Evolutionary conservation across 2,329 filamentous ascomycete genomes (phyloP).

Genomic region (Colletotrichum salicis): DNA sequence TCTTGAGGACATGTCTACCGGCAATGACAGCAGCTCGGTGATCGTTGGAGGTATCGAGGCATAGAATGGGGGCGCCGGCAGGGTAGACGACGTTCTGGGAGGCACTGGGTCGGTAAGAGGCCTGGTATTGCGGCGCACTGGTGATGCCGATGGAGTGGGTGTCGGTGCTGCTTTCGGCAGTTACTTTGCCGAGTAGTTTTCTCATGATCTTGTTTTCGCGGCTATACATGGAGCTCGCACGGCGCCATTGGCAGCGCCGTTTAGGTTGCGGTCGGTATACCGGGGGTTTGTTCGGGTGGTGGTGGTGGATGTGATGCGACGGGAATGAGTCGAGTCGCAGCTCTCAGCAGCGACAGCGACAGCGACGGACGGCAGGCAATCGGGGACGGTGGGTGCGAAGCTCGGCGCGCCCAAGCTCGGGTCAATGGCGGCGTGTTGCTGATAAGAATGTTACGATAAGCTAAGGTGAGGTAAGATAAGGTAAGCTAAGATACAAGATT

Average conservation of each 20-base stretch:
- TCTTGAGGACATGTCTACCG: constrained; percentile 71
- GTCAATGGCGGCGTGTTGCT: not conserved
- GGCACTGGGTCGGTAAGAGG: constrained; percentile 61
- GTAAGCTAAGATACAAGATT: not conserved
- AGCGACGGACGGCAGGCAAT: not conserved
- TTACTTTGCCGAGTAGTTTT: constrained; percentile 67
- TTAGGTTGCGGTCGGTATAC: not conserved
- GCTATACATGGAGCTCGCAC: constrained; percentile 57
- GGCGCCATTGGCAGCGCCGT: constrained; percentile 46
- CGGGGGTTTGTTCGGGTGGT: not conserved
- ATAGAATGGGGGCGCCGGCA: constrained; percentile 64
- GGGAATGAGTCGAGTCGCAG: constrained; percentile 3
- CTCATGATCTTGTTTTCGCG: constrained; percentile 68
- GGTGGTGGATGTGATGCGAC: not conserved
- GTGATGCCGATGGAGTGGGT: constrained; percentile 56
- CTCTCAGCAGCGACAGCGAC: not conserved
- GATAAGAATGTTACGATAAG: not conserved
- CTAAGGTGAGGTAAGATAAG: not conserved
- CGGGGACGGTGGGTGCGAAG: not conserved
- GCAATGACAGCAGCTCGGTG: constrained; percentile 66
- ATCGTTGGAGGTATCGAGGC: constrained; percentile 68
- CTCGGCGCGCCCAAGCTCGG: not conserved
- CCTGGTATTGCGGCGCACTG: constrained; percentile 52
- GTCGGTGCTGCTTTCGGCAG: constrained; percentile 57
- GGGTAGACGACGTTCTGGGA: constrained; percentile 66